Evolutionary conservation across 306 rosid species (phyloP).

Genomic region (Gastrolobium villosum): DNA sequence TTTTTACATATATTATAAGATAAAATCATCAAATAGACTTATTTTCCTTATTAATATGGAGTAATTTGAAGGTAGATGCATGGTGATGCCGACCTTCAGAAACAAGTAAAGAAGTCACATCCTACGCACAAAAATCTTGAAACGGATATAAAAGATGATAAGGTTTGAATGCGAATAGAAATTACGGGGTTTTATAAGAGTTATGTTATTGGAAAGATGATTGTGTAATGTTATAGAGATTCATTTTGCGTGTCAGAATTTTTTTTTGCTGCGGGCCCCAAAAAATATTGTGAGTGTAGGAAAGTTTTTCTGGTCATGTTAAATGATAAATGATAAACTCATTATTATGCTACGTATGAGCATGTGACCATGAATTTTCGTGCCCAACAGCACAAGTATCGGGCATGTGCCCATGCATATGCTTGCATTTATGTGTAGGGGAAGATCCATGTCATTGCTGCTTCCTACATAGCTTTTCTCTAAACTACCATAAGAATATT

Average conservation of each 20-base stretch:
- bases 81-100: conserved; percentile 39
- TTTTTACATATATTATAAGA: too few relatives aligned
- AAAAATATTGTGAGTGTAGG: too few relatives aligned
- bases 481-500: neutral
- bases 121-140: conserved; percentile 35
- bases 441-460: neutral
- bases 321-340: too few relatives aligned
- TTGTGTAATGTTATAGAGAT: too few relatives aligned
- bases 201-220: too few relatives aligned
- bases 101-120: conserved; percentile 46
- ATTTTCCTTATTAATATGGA: too few relatives aligned
- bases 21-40: conserved; percentile 2
- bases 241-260: too few relatives aligned
- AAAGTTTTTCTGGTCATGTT: too few relatives aligned
- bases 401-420: conserved; percentile 30
- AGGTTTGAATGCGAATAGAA: conserved; percentile 17
- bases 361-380: conserved; percentile 8
- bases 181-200: too few relatives aligned
- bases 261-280: too few relatives aligned
- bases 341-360: neutral
- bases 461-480: neutral
- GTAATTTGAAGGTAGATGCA: conserved; percentile 2
- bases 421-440: conserved; percentile 37
- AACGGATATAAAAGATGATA: conserved; percentile 32
- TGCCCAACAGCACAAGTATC: neutral